Evolutionary conservation across 139 green algal species (phyloP).

Genomic region (Klebsormidium nitens): DNA sequence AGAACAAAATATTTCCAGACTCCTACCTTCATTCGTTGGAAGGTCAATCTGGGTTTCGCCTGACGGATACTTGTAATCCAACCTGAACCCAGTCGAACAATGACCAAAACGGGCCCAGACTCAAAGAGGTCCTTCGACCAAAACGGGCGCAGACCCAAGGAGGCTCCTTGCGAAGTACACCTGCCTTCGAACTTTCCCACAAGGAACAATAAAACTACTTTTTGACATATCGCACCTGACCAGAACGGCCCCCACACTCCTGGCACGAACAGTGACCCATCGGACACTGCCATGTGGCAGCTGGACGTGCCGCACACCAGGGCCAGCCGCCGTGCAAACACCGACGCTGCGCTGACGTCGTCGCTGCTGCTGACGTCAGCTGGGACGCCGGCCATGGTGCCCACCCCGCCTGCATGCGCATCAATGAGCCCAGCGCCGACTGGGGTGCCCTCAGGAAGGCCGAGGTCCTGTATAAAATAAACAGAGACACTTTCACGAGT

Average conservation of each 20-base stretch:
- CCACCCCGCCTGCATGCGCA: constrained; percentile 9
- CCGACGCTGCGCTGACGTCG: background rate
- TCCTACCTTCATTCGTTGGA: too few relatives aligned
- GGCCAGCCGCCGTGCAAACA: background rate
- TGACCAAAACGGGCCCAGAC: too few relatives aligned
- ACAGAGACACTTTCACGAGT: too few relatives aligned
- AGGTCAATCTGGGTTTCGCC: too few relatives aligned
- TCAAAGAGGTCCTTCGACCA: too few relatives aligned
- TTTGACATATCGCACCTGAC: constrained; percentile 5
- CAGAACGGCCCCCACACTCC: constrained; percentile 10
- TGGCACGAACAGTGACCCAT: constrained; percentile 1
- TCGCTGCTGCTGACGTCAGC: background rate
- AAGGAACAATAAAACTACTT: too few relatives aligned
- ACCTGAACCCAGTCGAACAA: too few relatives aligned
- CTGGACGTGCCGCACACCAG: background rate
- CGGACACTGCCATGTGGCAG: constrained; percentile 9
- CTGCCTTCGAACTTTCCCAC: too few relatives aligned
- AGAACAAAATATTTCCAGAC: too few relatives aligned
- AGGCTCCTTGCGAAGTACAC: too few relatives aligned
- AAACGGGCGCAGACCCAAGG: too few relatives aligned
- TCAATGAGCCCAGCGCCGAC: constrained; percentile 4
- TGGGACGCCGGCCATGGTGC: background rate
- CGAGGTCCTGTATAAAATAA: constrained; percentile 5
- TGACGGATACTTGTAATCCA: too few relatives aligned
- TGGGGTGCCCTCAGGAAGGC: background rate